Percentiles rank a stretch among this genome's conserved stretches.
Evolutionary conservation across 116 monocot genomes (phyloP).

Genomic region (Cymodocea nodosa): DNA sequence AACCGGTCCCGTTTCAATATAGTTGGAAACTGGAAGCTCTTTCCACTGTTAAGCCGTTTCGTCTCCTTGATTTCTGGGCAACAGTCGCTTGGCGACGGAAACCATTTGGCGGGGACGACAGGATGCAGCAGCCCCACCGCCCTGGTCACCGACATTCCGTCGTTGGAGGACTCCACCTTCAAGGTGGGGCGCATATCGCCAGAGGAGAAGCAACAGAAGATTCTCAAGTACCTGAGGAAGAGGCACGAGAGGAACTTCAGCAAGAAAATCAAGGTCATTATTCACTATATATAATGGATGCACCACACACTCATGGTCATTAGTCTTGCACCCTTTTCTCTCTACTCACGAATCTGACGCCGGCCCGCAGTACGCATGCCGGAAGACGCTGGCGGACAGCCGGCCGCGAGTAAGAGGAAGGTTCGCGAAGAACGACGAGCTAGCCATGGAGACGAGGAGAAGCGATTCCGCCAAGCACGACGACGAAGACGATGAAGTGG

Average conservation of each 20-base stretch:
- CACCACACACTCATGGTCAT: no score
- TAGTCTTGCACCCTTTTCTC: no score
- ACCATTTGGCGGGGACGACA: constrained; percentile 11
- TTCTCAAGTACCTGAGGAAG: constrained; percentile 71
- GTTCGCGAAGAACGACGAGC: constrained; percentile 74
- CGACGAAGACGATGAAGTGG: no score
- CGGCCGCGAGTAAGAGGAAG: constrained; percentile 77
- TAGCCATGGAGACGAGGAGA: constrained; percentile 14
- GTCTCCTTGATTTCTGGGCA: not conserved
- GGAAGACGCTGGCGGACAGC: constrained; percentile 88
- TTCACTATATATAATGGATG: no score
- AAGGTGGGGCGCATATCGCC: constrained; percentile 41
- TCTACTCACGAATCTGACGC: no score
- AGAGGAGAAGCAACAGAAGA: constrained; percentile 76
- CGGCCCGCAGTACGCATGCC: constrained; percentile 64
- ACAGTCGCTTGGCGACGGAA: constrained; percentile 28
- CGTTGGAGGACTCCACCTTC: constrained; percentile 39
- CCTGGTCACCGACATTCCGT: constrained; percentile 18
- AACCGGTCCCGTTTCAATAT: no score
- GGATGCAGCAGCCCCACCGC: constrained; percentile 17
- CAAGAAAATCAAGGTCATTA: constrained; percentile 86
- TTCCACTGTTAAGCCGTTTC: no score
- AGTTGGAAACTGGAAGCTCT: no score
- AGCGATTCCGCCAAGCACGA: not conserved
- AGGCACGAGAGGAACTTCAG: constrained; percentile 69